These are phyloP conservation scores for Vitis hybrid DNA, from an alignment of 177 flowering plant genomes.

Conservation along the genomic window DNA sequence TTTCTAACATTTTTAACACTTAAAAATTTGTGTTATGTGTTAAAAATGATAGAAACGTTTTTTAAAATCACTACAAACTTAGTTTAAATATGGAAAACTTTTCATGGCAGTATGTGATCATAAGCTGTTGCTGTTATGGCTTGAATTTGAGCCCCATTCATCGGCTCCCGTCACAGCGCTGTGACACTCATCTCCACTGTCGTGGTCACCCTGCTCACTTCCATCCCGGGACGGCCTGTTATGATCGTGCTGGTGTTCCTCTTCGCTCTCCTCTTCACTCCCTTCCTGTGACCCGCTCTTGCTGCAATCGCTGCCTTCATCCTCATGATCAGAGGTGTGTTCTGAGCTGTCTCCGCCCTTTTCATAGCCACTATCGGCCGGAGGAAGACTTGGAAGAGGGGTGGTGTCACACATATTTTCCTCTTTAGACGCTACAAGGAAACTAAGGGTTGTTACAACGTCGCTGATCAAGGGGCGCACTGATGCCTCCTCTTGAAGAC, in stretches of 20 bases:
- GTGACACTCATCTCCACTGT: neutral
- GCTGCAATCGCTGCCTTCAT: neutral
- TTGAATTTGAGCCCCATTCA: too few relatives aligned
- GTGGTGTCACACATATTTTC: neutral
- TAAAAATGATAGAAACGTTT: too few relatives aligned
- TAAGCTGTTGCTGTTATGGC: too few relatives aligned
- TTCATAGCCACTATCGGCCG: neutral
- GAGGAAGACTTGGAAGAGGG: neutral
- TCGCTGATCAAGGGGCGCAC: constrained; percentile 52
- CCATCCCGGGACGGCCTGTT: too few relatives aligned
- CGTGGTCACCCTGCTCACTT: too few relatives aligned
- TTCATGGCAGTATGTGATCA: too few relatives aligned
- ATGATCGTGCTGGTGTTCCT: neutral
- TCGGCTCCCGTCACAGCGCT: neutral
- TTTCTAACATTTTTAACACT: too few relatives aligned
- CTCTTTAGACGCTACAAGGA: constrained; percentile 21
- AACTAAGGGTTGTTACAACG: constrained; percentile 38
- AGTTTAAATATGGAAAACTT: too few relatives aligned
- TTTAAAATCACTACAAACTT: too few relatives aligned
- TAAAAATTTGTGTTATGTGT: too few relatives aligned
- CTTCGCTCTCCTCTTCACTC: constrained; percentile 9
- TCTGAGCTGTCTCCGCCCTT: neutral
- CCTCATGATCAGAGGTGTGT: neutral
- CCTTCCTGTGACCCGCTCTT: neutral
- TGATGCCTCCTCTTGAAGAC: constrained; percentile 49